A percentile compares a stretch with the other conserved stretches of the same genome.
These are phyloP conservation scores for Eucalyptus erythrocorys DNA, from an alignment of 345 rosid genomes.

Conservation along the genomic window DNA sequence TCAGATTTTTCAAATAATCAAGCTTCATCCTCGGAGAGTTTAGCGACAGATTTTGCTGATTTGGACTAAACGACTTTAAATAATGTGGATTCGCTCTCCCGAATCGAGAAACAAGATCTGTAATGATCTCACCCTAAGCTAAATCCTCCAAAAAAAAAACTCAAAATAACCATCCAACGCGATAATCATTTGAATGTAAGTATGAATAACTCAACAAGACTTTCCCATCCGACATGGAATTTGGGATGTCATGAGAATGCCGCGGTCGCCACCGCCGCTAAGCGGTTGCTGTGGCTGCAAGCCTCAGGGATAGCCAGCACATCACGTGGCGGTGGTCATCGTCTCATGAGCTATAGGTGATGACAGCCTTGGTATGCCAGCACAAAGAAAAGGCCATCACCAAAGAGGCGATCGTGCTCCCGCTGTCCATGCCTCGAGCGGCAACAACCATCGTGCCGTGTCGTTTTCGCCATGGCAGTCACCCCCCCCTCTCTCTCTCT, in stretches of 20 bases:
- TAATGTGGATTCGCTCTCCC: background rate
- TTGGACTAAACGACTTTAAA: background rate
- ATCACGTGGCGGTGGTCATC: background rate
- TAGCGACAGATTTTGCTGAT: background rate
- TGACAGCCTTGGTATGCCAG: background rate
- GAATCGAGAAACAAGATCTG: background rate
- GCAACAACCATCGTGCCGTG: background rate
- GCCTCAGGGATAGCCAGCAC: background rate
- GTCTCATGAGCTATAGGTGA: background rate
- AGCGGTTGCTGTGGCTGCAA: background rate
- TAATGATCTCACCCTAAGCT: background rate
- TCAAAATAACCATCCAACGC: background rate
- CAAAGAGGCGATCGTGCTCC: background rate
- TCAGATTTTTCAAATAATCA: no score
- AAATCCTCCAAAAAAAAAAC: background rate
- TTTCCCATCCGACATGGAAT: background rate
- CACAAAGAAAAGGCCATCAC: background rate
- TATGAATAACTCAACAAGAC: background rate
- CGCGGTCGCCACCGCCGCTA: background rate
- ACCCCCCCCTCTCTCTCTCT: background rate
- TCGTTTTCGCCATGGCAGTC: background rate
- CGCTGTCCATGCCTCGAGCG: background rate
- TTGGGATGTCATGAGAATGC: background rate
- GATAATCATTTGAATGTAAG: background rate
- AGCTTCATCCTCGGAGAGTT: background rate